Conservation (phyloP, 768 basidiomycete species). For the Boletus sp. region DNA sequence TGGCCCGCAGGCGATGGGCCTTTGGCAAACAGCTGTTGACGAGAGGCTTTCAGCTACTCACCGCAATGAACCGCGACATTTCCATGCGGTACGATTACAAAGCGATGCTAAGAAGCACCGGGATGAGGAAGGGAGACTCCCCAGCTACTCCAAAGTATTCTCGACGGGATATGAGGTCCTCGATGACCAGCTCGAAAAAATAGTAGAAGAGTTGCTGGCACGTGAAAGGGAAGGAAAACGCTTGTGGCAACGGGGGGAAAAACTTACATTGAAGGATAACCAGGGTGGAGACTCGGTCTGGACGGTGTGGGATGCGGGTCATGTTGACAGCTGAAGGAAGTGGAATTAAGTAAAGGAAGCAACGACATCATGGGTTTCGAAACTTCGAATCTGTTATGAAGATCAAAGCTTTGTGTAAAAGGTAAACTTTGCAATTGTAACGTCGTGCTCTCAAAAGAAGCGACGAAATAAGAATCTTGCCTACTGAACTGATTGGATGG, state of each 20-base stretch:
- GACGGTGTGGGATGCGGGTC: slow-evolving; percentile 20
- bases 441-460: not conserved
- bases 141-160: slow-evolving; percentile 3
- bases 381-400: not conserved
- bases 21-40: not conserved
- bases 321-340: not conserved
- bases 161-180: slow-evolving; percentile 9
- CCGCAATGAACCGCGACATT: not conserved
- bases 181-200: slow-evolving; percentile 4
- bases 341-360: not conserved
- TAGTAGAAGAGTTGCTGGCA: not conserved
- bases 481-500: not conserved
- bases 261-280: not conserved
- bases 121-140: not conserved
- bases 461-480: not conserved
- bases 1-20: slow-evolving; percentile 16
- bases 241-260: slow-evolving; percentile 8
- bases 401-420: not conserved
- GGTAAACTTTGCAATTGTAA: not conserved
- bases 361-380: not conserved
- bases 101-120: not conserved
- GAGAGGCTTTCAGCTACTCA: not conserved
- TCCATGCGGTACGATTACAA: slow-evolving; percentile 9
- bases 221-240: slow-evolving; percentile 1
- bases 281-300: not conserved